Evolutionary conservation across 768 basidiomycete genomes (phyloP).

Genomic region (Kondoa malvinella): DNA sequence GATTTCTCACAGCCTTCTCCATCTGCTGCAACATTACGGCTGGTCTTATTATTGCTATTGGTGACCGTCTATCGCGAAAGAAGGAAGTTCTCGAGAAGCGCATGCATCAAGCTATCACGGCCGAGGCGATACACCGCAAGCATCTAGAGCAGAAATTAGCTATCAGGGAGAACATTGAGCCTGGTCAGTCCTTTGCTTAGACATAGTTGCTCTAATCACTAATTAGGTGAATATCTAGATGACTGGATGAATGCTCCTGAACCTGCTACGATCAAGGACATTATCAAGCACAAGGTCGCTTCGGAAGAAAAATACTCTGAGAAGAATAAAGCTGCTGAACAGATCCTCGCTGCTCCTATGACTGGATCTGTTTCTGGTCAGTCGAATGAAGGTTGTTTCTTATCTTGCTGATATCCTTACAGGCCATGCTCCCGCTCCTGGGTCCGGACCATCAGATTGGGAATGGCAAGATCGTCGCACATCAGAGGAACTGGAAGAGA

Average conservation of each 20-base stretch:
- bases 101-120: constrained; percentile 14
- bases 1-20: constrained; percentile 11
- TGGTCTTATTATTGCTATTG: constrained; percentile 15
- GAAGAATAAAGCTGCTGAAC: background rate
- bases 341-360: background rate
- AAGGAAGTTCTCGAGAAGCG: constrained; percentile 15
- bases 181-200: background rate
- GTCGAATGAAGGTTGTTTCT: background rate
- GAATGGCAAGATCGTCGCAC: background rate
- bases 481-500: background rate
- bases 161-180: background rate
- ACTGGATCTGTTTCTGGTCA: background rate
- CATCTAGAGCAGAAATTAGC: background rate
- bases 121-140: constrained; percentile 17
- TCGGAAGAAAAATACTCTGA: background rate
- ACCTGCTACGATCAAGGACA: background rate
- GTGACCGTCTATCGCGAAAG: constrained; percentile 13
- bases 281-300: background rate
- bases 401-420: background rate
- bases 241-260: background rate
- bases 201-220: background rate
- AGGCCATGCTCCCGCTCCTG: background rate
- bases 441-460: background rate
- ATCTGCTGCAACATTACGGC: constrained; percentile 17
- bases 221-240: background rate